Conservation (phyloP, 2,329 filamentous ascomycete species). For the Fusarium sp. region DNA sequence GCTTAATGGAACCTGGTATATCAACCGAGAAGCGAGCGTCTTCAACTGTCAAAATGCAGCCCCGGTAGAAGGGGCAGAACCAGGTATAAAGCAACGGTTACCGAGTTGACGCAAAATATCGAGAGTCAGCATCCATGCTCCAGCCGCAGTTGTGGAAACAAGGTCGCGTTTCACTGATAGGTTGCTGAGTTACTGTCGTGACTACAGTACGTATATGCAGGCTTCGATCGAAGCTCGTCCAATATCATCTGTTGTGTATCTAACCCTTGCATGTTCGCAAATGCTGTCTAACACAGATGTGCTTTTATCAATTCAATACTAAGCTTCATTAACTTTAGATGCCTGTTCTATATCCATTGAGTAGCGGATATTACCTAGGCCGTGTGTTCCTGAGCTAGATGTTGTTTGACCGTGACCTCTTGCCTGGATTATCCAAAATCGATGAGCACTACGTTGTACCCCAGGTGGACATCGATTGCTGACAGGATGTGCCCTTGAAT, state of each 20-base stretch:
- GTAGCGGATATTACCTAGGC: neutral
- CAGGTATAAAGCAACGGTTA: neutral
- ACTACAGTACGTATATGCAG: slow-evolving; percentile 6
- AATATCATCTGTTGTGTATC: slow-evolving; percentile 7
- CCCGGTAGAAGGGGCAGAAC: neutral
- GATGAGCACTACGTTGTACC: neutral
- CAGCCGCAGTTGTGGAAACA: slow-evolving; percentile 13
- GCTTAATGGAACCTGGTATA: neutral
- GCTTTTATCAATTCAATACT: neutral
- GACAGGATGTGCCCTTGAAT: neutral
- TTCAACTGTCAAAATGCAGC: neutral
- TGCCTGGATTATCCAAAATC: slow-evolving; percentile 3
- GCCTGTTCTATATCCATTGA: neutral
- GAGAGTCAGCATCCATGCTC: slow-evolving; percentile 8
- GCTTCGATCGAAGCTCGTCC: neutral
- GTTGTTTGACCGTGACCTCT: slow-evolving; percentile 1
- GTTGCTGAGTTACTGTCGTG: slow-evolving; percentile 27
- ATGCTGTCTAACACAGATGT: slow-evolving; percentile 17
- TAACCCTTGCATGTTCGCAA: neutral
- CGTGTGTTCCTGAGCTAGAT: neutral
- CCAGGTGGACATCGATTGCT: neutral
- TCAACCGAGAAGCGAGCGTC: neutral
- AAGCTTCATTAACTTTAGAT: slow-evolving; percentile 3
- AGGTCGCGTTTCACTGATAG: slow-evolving; percentile 19
- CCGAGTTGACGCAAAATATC: slow-evolving; percentile 11